Evolutionary conservation across 176 grass and related monocot species (phyloP), one percentile per base, ranked within the genome.

Genomic region (Avena eriantha): DNA sequence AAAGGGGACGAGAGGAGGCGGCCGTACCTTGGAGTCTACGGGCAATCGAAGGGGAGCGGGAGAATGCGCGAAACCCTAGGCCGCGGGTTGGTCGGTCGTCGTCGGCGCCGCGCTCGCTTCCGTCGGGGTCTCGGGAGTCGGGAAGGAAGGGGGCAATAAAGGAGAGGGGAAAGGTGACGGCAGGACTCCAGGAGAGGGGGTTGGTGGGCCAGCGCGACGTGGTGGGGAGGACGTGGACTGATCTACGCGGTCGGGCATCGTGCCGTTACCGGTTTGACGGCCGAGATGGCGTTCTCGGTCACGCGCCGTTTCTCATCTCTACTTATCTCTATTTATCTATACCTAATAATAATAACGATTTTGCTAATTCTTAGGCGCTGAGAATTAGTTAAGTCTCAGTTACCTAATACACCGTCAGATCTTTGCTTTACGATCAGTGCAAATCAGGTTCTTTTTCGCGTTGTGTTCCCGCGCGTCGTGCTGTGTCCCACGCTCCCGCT

Each of bases 191-290:
- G 43, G 29, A 31, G 21, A 14, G 18, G 81, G 22, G 8, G 80
- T 7, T 15, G 75, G 87, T 65, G 82, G 81, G 82, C 63, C 81
- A 76, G 66, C 19, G 46, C 24, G 39, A 41, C 1, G 74, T 76
- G 17, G 21, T 23, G 16, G 67, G 56, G 31, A 59, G 63, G 8
- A n/a, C 18, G 46, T 17, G 87, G 68, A 0, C 63, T 0, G 21
- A 29, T 6, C 39, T 69, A 39, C 10, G 56, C 48, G 24, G 88
- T 83, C 33, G 24, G 82, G 67, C 78, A 75, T 3, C 9, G 48
- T 1, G 18, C 3, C 13, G 35, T 61, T 10, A 14, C 26, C 0
- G 22, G 68, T 55, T n/a, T 83, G 77, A 89, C 82, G 82, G 69
- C 6, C 3, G 3, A 0, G 82, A 89, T 89, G 16, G 49, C 8